Conservation (phyloP, 106 monocot species). For the Dioscorea alata region DNA sequence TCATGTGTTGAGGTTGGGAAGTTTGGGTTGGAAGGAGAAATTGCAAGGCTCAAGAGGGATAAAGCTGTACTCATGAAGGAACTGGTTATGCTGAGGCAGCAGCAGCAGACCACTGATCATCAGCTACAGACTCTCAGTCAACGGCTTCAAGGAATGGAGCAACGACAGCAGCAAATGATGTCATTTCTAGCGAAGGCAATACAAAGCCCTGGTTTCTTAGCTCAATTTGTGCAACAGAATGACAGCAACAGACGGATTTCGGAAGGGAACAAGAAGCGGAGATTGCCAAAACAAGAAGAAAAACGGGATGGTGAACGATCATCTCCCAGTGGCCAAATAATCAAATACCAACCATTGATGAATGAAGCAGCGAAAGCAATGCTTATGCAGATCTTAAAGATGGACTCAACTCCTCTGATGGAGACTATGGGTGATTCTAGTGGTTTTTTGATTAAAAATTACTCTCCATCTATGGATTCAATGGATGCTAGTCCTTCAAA, state of each 20-base stretch:
- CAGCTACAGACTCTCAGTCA: constrained; percentile 28
- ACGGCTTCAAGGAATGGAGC: constrained; percentile 40
- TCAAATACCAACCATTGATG: constrained; percentile 27
- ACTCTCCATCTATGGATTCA: not conserved
- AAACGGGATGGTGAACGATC: not conserved
- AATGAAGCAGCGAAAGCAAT: constrained; percentile 33
- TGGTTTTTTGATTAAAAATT: constrained; percentile 20
- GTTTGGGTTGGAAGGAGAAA: constrained; percentile 39
- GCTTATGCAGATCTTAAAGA: constrained; percentile 36
- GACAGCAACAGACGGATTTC: constrained; percentile 16
- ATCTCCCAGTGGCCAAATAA: constrained; percentile 24
- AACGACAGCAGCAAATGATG: constrained; percentile 42
- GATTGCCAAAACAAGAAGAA: constrained; percentile 26
- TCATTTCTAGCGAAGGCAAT: constrained; percentile 45
- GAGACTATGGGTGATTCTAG: constrained; percentile 22
- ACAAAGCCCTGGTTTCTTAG: constrained; percentile 24
- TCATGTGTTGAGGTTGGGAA: constrained; percentile 43
- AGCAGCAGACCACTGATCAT: constrained; percentile 28
- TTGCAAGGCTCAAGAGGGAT: constrained; percentile 42
- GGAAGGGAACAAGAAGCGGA: constrained; percentile 28
- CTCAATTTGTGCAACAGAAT: constrained; percentile 30
- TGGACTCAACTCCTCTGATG: constrained; percentile 25
- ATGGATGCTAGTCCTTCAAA: constrained; percentile 10
- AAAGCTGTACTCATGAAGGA: constrained; percentile 49
- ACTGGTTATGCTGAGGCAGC: constrained; percentile 32